These are phyloP conservation scores for Macrophomina phaseolina DNA, from an alignment of 2,329 filamentous ascomycete species.

Conservation along the genomic window DNA sequence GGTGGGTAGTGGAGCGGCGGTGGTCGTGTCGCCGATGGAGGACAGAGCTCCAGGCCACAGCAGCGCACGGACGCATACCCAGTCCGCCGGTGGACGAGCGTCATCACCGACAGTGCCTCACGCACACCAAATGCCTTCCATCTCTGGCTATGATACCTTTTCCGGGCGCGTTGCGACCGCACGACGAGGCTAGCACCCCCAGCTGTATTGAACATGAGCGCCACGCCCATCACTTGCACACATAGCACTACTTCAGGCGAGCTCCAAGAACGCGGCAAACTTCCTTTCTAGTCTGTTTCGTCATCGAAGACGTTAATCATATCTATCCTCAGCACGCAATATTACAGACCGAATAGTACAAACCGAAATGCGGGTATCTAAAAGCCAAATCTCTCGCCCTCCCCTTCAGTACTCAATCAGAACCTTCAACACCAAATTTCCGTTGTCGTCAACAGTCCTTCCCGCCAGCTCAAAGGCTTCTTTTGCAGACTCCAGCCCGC, in stretches of 20 bases:
- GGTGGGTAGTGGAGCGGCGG: constrained; percentile 8
- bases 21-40: neutral
- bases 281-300: too few relatives aligned
- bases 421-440: constrained; percentile 61
- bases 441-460: constrained; percentile 57
- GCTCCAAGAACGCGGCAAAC: too few relatives aligned
- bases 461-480: constrained; percentile 59
- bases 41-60: constrained; percentile 23
- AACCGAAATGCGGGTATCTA: neutral
- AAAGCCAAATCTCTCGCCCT: neutral
- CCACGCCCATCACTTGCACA: too few relatives aligned
- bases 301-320: neutral
- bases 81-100: constrained; percentile 6
- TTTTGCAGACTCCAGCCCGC: constrained; percentile 53
- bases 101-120: constrained; percentile 13
- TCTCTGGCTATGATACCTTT: neutral
- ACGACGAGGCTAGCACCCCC: too few relatives aligned
- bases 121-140: neutral
- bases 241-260: too few relatives aligned
- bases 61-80: constrained; percentile 11
- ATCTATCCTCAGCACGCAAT: neutral
- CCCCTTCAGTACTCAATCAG: constrained; percentile 41
- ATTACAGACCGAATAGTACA: neutral
- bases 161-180: too few relatives aligned
- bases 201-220: too few relatives aligned